Conservation (phyloP, 139 green algal genomes). For the Deuterostichococcus epilithicus region DNA sequence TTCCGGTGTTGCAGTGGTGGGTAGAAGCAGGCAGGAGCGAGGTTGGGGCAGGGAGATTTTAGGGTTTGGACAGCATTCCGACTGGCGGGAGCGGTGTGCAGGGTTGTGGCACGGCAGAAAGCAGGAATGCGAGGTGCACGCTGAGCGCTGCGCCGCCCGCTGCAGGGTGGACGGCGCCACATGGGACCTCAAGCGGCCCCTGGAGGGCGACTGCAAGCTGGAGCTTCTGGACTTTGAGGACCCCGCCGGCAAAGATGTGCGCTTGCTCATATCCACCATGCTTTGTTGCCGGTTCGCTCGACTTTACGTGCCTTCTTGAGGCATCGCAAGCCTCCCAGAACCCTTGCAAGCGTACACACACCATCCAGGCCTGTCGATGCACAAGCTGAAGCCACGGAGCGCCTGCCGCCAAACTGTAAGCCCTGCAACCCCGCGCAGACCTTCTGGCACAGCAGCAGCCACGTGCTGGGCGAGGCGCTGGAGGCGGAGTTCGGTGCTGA, state of each 20-base stretch:
- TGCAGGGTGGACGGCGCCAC: slow-evolving; percentile 59
- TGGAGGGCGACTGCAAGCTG: slow-evolving; percentile 85
- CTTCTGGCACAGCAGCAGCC: slow-evolving; percentile 94
- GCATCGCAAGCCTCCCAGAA: no score
- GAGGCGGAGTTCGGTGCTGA: slow-evolving; percentile 93
- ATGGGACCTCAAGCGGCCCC: slow-evolving; percentile 88
- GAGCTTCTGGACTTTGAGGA: slow-evolving; percentile 86
- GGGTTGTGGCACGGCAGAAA: not conserved
- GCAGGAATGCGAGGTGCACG: no score
- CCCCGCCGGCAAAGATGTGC: slow-evolving; percentile 80
- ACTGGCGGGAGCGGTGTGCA: not conserved
- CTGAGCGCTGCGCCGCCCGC: no score
- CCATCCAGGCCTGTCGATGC: no score
- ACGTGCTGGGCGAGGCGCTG: slow-evolving; percentile 92
- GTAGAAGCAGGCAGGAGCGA: no score
- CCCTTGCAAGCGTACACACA: no score
- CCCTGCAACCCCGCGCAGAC: no score
- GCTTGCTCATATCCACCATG: not conserved
- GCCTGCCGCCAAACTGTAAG: no score
- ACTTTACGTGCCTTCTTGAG: no score
- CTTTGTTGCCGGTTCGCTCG: no score
- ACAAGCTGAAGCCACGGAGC: no score
- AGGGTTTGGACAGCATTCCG: not conserved
- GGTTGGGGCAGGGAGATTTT: not conserved
- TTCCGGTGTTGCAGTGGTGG: no score